Percentiles rank a stretch among this genome's conserved stretches.
Evolutionary conservation across 1,284 basidiomycete genomes (phyloP).

Genomic region (Phylloporus sp.): DNA sequence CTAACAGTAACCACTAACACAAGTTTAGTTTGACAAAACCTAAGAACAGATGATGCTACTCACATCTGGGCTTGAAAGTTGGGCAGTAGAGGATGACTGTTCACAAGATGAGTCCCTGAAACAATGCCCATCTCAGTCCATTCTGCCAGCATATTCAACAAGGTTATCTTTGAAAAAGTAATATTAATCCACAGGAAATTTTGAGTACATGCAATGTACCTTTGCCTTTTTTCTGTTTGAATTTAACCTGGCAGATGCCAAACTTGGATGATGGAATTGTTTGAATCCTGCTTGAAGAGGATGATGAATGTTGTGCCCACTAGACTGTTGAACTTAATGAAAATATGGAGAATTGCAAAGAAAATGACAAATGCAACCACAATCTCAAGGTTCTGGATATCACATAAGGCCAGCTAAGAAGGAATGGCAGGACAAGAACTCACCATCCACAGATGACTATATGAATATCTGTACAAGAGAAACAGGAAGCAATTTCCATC

Average conservation of each 20-base stretch:
- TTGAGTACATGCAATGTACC: not conserved
- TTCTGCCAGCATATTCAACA: constrained; percentile 84
- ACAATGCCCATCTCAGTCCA: constrained; percentile 80
- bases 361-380: constrained; percentile 54
- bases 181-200: constrained; percentile 17
- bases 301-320: constrained; percentile 39
- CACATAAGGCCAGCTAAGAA: constrained; percentile 11
- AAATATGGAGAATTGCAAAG: constrained; percentile 50
- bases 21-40: not conserved
- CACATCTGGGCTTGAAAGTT: constrained; percentile 78
- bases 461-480: constrained; percentile 67
- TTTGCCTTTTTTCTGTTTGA: constrained; percentile 36
- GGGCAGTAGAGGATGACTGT: constrained; percentile 69
- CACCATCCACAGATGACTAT: constrained; percentile 70
- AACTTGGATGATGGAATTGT: constrained; percentile 16
- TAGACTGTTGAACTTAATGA: constrained; percentile 50
- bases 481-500: constrained; percentile 40
- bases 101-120: constrained; percentile 78
- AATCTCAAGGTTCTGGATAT: constrained; percentile 58
- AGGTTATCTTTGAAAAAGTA: constrained; percentile 59
- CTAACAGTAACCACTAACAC: constrained; percentile 71
- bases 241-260: not conserved
- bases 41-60: constrained; percentile 12
- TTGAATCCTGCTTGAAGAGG: constrained; percentile 49
- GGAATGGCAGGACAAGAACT: constrained; percentile 27